Percentiles rank a stretch among this genome's conserved stretches.
These are phyloP conservation scores for Lentinula sp. DNA, from an alignment of 768 basidiomycete genomes.

Conservation along the genomic window DNA sequence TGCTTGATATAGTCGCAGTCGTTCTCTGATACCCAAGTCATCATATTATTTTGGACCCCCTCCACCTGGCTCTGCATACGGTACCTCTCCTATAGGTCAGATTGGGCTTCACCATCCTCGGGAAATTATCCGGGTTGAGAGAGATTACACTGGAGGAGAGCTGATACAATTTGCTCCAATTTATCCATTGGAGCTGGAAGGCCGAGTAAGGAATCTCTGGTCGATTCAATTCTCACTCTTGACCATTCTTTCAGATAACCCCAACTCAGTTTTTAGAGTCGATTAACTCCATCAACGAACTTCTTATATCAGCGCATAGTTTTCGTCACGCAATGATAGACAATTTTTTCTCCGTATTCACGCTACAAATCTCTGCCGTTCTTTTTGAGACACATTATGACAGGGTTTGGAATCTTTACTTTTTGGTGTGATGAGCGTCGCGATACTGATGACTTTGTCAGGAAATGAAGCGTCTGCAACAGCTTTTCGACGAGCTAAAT, in stretches of 20 bases:
- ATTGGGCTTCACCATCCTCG: conserved; percentile 89
- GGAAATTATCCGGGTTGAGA: conserved; percentile 85
- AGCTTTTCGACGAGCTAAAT: conserved; percentile 65
- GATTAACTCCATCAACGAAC: conserved; percentile 85
- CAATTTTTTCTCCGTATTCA: conserved; percentile 73
- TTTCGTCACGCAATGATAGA: conserved; percentile 63
- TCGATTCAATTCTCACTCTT: neutral
- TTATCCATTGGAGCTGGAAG: conserved; percentile 90
- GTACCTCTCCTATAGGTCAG: conserved; percentile 73
- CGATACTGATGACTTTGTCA: conserved; percentile 20
- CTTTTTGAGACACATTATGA: conserved; percentile 73
- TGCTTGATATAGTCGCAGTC: conserved; percentile 23
- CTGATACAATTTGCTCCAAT: conserved; percentile 83
- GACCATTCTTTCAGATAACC: conserved; percentile 53
- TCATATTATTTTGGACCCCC: conserved; percentile 85
- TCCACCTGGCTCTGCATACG: conserved; percentile 69
- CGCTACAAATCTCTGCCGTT: conserved; percentile 74
- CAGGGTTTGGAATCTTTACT: conserved; percentile 40
- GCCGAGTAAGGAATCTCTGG: conserved; percentile 54
- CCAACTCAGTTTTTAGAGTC: conserved; percentile 88
- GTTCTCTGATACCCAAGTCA: conserved; percentile 64
- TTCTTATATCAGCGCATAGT: conserved; percentile 83
- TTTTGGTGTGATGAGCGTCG: neutral
- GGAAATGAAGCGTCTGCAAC: conserved; percentile 72
- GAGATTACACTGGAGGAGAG: conserved; percentile 91